These are phyloP conservation scores for Syzygium aromaticum DNA, from an alignment of 345 rosid species.

Conservation along the genomic window DNA sequence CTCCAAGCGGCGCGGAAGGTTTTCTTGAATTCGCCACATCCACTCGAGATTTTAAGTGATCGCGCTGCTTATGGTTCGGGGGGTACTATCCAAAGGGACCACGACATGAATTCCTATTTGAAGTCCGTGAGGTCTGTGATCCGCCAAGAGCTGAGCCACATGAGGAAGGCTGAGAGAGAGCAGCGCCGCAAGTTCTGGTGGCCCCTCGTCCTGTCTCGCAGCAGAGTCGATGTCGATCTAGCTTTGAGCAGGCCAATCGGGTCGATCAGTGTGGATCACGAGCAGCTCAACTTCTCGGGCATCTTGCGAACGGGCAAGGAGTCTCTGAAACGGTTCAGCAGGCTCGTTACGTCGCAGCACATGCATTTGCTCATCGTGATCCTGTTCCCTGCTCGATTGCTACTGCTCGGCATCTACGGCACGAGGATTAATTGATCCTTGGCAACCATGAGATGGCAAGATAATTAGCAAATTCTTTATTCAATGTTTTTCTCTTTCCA, in stretches of 20 bases:
- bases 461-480: background rate
- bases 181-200: slow-evolving; percentile 58
- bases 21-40: slow-evolving; percentile 96
- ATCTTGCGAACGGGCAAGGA: slow-evolving; percentile 56
- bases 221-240: slow-evolving; percentile 14
- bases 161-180: slow-evolving; percentile 52
- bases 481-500: background rate
- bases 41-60: slow-evolving; percentile 87
- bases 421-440: slow-evolving; percentile 21
- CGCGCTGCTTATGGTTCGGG: slow-evolving; percentile 76
- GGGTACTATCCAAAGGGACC: slow-evolving; percentile 84
- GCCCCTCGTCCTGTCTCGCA: slow-evolving; percentile 33
- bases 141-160: slow-evolving; percentile 54
- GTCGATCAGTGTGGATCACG: slow-evolving; percentile 13
- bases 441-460: background rate
- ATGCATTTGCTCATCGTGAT: slow-evolving; percentile 75
- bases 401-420: slow-evolving; percentile 49
- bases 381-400: slow-evolving; percentile 54
- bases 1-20: slow-evolving; percentile 58
- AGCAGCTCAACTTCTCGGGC: slow-evolving; percentile 44
- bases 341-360: slow-evolving; percentile 71
- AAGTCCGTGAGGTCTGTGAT: slow-evolving; percentile 54
- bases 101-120: slow-evolving; percentile 84
- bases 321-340: slow-evolving; percentile 53
- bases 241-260: slow-evolving; percentile 24